phyloP scores from a whole-genome alignment of 805 yeast genomes.

The Wickerhamiella sorbophila region DNA sequence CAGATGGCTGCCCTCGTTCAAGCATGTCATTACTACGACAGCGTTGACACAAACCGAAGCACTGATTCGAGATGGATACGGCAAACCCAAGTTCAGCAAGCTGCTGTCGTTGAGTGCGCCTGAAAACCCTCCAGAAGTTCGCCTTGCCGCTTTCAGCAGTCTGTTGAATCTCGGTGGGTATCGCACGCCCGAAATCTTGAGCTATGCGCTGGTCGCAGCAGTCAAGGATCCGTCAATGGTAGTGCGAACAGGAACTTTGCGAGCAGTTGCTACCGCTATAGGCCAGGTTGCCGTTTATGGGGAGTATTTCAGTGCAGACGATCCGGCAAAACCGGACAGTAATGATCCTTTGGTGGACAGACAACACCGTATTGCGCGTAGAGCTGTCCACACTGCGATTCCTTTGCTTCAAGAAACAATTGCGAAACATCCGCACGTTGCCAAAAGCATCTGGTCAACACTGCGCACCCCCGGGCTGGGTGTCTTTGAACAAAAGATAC shows the following conservation, averaged over 20 bases:
- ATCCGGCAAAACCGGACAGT: background rate
- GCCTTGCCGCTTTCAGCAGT: conserved; percentile 57
- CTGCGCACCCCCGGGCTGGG: conserved; percentile 45
- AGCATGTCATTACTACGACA: conserved; percentile 37
- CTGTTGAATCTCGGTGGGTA: conserved; percentile 64
- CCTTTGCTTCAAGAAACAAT: conserved; percentile 49
- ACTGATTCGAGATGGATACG: conserved; percentile 42
- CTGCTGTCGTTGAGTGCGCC: conserved; percentile 39
- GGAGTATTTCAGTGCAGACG: conserved; percentile 20
- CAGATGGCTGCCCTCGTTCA: conserved; percentile 70
- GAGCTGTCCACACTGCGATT: conserved; percentile 49
- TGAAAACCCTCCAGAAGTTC: conserved; percentile 35
- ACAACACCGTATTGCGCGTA: conserved; percentile 52
- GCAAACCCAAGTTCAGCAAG: conserved; percentile 39
- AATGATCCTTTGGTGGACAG: conserved; percentile 34
- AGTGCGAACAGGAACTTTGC: conserved; percentile 37
- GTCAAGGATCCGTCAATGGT: conserved; percentile 42
- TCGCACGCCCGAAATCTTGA: conserved; percentile 44
- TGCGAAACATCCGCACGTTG: conserved; percentile 38
- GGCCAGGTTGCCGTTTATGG: conserved; percentile 58
- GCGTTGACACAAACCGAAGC: conserved; percentile 46
- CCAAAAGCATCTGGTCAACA: conserved; percentile 50
- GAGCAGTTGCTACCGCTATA: conserved; percentile 36
- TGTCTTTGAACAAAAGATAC: conserved; percentile 41
- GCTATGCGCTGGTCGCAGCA: conserved; percentile 44